Evolutionary conservation across 2,329 filamentous ascomycete genomes (phyloP).

Genomic region (Aspergillus fijiensis): DNA sequence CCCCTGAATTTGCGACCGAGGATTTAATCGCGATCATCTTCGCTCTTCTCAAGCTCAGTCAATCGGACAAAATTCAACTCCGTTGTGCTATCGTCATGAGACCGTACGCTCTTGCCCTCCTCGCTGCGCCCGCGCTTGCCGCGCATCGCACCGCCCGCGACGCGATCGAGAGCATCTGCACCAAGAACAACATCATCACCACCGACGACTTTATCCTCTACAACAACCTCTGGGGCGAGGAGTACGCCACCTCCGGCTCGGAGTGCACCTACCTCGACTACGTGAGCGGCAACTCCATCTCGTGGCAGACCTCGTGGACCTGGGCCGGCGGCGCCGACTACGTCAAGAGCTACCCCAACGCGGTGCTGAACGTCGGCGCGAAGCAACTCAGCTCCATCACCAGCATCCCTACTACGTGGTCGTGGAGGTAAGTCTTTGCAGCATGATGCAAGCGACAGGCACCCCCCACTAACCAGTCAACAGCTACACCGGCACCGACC

Average conservation of each 20-base stretch:
- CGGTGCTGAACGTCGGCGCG: slow-evolving; percentile 5
- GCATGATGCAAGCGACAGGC: not conserved
- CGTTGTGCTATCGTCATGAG: not conserved
- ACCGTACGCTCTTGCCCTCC: not conserved
- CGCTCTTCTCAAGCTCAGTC: not conserved
- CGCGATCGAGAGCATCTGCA: slow-evolving; percentile 2
- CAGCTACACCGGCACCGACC: slow-evolving; percentile 45
- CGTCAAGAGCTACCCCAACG: slow-evolving; percentile 43
- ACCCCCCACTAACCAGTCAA: not conserved
- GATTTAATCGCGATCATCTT: not conserved
- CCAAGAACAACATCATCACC: slow-evolving; percentile 25
- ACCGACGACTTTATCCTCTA: slow-evolving; percentile 46
- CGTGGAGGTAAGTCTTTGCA: slow-evolving; percentile 29
- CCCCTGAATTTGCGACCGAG: not conserved
- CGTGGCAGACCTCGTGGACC: slow-evolving; percentile 43
- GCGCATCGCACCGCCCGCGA: not conserved
- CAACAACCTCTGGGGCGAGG: slow-evolving; percentile 50
- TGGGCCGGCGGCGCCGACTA: slow-evolving; percentile 37
- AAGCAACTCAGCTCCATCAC: slow-evolving; percentile 25
- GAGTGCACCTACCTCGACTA: slow-evolving; percentile 42
- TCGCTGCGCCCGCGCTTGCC: slow-evolving; percentile 4
- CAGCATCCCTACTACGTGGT: slow-evolving; percentile 42
- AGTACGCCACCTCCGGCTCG: slow-evolving; percentile 29
- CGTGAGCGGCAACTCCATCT: slow-evolving; percentile 26
- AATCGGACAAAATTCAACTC: too few species aligned